phyloP scores from a whole-genome alignment of 345 rosid genomes.

The Arabidopsis suecica region DNA sequence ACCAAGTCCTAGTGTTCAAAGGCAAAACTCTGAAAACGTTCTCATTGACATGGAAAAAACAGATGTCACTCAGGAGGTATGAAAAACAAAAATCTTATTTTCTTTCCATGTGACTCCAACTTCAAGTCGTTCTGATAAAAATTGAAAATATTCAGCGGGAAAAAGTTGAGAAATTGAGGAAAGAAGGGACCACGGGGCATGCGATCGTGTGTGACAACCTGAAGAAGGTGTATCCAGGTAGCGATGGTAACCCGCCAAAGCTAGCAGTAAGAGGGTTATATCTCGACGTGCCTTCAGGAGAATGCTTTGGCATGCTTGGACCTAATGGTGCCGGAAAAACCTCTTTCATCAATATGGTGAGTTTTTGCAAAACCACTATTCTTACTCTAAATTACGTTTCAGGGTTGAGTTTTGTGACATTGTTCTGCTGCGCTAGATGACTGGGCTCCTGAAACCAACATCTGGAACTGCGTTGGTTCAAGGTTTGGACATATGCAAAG shows the following conservation, averaged over 20 bases:
- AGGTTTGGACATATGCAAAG: slow-evolving; percentile 69
- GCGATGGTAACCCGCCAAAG: slow-evolving; percentile 88
- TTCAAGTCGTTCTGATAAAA: slow-evolving; percentile 12
- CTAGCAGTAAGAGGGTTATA: slow-evolving; percentile 85
- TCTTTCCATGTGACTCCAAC: slow-evolving; percentile 1
- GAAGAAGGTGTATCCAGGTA: slow-evolving; percentile 85
- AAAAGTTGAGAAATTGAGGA: slow-evolving; percentile 72
- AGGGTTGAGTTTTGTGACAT: slow-evolving; percentile 1
- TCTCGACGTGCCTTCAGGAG: slow-evolving; percentile 83
- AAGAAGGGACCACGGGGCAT: slow-evolving; percentile 57
- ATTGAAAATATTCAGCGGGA: slow-evolving; percentile 58
- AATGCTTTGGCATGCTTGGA: slow-evolving; percentile 98
- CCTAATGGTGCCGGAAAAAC: slow-evolving; percentile 99
- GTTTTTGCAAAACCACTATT: slow-evolving; percentile 17
- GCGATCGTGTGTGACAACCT: slow-evolving; percentile 77
- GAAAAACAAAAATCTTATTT: background rate
- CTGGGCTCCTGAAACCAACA: slow-evolving; percentile 82
- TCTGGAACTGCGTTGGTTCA: slow-evolving; percentile 82
- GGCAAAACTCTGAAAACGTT: slow-evolving; percentile 66
- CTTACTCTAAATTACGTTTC: background rate
- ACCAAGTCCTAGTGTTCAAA: slow-evolving; percentile 55
- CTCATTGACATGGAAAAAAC: slow-evolving; percentile 74
- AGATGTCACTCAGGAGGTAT: slow-evolving; percentile 71
- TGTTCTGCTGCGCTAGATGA: slow-evolving; percentile 61
- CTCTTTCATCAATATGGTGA: slow-evolving; percentile 91